Conservation (phyloP, 495 filamentous ascomycete genomes). For the Penicillium bovifimosum region DNA sequence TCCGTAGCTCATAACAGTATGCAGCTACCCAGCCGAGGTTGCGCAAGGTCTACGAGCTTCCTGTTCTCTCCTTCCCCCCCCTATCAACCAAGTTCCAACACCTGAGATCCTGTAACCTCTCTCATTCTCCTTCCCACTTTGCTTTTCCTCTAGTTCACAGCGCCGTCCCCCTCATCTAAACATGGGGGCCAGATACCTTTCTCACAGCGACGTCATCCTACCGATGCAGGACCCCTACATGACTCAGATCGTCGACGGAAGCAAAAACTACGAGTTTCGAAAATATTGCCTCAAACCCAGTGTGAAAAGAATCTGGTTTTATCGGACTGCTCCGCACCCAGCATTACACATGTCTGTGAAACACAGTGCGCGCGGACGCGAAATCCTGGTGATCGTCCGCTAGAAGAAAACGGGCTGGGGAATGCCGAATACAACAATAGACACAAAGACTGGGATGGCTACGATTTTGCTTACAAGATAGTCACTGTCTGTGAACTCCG, state of each 20-base stretch:
- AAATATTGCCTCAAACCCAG: conserved; percentile 1
- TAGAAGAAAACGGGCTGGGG: not conserved
- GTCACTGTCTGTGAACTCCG: not conserved
- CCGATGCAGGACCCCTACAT: conserved; percentile 3
- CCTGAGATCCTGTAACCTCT: too few relatives aligned
- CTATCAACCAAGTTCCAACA: too few relatives aligned
- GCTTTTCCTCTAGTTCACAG: too few relatives aligned
- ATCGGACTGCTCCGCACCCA: conserved; percentile 6
- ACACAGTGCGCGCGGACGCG: not conserved
- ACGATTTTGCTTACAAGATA: not conserved
- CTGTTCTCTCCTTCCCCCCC: too few relatives aligned
- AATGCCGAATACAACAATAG: not conserved
- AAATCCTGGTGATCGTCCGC: not conserved
- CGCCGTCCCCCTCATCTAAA: too few relatives aligned
- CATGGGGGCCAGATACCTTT: not conserved
- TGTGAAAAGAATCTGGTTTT: conserved; percentile 8
- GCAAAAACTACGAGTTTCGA: conserved; percentile 6
- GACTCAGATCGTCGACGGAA: conserved; percentile 3
- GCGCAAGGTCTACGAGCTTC: too few relatives aligned
- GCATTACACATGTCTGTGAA: conserved; percentile 10
- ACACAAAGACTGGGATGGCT: not conserved
- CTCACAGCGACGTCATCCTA: not conserved
- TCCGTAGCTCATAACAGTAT: too few relatives aligned
- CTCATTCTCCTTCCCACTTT: too few relatives aligned
- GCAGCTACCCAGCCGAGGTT: too few relatives aligned